Percentiles rank a stretch among this genome's conserved stretches.
Evolutionary conservation across 106 monocot species (phyloP).

Genomic region (Platanthera zijinensis): DNA sequence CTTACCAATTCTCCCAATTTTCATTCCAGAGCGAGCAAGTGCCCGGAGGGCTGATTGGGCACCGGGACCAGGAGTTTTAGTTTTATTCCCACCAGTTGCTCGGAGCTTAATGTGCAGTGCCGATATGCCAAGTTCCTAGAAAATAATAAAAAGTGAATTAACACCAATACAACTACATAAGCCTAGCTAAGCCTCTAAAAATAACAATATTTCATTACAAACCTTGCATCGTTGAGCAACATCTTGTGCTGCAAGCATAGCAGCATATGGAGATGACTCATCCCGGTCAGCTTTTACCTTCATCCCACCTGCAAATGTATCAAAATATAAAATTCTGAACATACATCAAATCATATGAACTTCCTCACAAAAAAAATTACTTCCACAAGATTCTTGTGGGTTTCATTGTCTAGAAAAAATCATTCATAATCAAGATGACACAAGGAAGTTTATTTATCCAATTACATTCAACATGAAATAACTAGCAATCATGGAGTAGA

Average conservation of each 20-base stretch:
- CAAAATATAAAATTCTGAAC: too few species aligned
- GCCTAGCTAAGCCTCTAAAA: not conserved
- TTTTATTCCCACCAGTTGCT: constrained; percentile 56
- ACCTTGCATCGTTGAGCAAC: constrained; percentile 28
- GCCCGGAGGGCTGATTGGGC: constrained; percentile 53
- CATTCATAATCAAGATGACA: too few species aligned
- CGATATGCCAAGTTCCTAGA: constrained; percentile 44
- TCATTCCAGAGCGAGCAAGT: constrained; percentile 45
- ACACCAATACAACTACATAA: not conserved
- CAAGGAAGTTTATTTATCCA: too few species aligned
- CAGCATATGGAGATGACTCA: constrained; percentile 75
- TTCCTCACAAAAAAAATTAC: too few species aligned
- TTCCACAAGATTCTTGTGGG: too few species aligned
- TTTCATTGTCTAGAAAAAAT: too few species aligned
- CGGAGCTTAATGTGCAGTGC: constrained; percentile 60
- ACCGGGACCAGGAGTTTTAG: constrained; percentile 57
- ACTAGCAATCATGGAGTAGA: too few species aligned
- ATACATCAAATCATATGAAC: too few species aligned
- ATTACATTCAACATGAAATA: too few species aligned
- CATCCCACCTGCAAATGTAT: constrained; percentile 46
- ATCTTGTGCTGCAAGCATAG: constrained; percentile 80
- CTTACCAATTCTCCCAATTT: constrained; percentile 53
- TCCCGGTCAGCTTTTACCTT: constrained; percentile 76
- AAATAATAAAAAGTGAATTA: not conserved
- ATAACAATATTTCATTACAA: not conserved